These are phyloP conservation scores for Malus hybrid DNA, from an alignment of 331 rosid species.

Conservation along the genomic window DNA sequence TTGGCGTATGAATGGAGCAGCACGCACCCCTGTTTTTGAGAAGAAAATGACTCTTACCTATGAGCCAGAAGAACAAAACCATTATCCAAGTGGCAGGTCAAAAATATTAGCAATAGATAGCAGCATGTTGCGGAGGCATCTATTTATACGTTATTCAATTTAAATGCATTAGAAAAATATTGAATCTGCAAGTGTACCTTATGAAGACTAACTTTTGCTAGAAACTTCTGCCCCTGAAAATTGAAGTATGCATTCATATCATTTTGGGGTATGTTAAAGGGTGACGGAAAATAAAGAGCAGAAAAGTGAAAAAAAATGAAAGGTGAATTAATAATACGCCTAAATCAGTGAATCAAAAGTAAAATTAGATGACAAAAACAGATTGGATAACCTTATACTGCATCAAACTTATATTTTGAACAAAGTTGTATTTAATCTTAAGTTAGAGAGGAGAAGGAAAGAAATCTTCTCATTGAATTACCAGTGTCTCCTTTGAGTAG, in stretches of 20 bases:
- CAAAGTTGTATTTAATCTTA: not conserved
- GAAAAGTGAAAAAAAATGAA: not conserved
- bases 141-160: not conserved
- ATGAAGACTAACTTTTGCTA: conserved; percentile 57
- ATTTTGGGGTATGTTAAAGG: conserved; percentile 12
- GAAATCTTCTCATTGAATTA: conserved; percentile 22
- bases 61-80: conserved; percentile 17
- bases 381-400: not conserved
- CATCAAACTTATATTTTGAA: not conserved
- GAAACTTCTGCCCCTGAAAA: conserved; percentile 72
- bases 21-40: conserved; percentile 78
- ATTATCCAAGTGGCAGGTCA: not conserved
- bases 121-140: not conserved
- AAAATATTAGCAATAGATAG: not conserved
- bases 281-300: conserved; percentile 2
- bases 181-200: conserved; percentile 43
- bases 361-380: not conserved
- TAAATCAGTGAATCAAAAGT: not conserved
- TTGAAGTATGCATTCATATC: conserved; percentile 10
- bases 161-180: not conserved
- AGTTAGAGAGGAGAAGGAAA: not conserved
- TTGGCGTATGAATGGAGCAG: conserved; percentile 72
- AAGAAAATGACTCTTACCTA: conserved; percentile 81
- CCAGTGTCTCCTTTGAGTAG: conserved; percentile 74
- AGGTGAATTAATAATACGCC: not conserved